Conservation (phyloP, 495 filamentous ascomycete genomes). For the Penicillium herquei region DNA sequence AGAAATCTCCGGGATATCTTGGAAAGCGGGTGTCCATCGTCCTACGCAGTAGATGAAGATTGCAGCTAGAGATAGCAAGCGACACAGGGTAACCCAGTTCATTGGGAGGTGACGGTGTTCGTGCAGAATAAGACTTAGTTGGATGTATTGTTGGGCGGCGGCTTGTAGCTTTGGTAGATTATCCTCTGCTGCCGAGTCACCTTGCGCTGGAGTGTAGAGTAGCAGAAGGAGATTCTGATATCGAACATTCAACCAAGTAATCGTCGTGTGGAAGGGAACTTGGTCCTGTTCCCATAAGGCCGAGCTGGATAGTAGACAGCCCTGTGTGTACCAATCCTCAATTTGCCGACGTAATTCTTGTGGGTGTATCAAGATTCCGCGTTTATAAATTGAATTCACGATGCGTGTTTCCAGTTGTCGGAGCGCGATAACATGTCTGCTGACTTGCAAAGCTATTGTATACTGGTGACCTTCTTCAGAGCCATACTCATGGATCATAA, state of each 20-base stretch:
- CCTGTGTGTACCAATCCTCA: slow-evolving; percentile 28
- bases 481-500: slow-evolving; percentile 30
- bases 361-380: not conserved
- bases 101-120: slow-evolving; percentile 28
- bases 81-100: slow-evolving; percentile 28
- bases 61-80: slow-evolving; percentile 15
- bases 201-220: slow-evolving; percentile 14
- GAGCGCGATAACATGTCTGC: slow-evolving; percentile 28
- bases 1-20: slow-evolving; percentile 5
- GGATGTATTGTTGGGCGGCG: slow-evolving; percentile 28
- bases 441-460: slow-evolving; percentile 24
- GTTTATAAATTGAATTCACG: slow-evolving; percentile 14
- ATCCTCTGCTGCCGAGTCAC: slow-evolving; percentile 7
- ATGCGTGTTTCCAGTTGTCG: slow-evolving; percentile 28
- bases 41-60: slow-evolving; percentile 15
- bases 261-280: slow-evolving; percentile 28
- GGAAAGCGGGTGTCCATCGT: not conserved
- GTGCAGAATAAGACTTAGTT: slow-evolving; percentile 21
- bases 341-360: slow-evolving; percentile 20
- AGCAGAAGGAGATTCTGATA: slow-evolving; percentile 27
- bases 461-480: slow-evolving; percentile 20
- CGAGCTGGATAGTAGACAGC: slow-evolving; percentile 23
- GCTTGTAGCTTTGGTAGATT: slow-evolving; percentile 17
- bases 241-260: slow-evolving; percentile 27
- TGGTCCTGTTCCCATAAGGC: slow-evolving; percentile 20